Base-by-base conservation (phyloP, 2,329 filamentous ascomycete genomes). In the Colletotrichum gloeosporioides region DNA sequence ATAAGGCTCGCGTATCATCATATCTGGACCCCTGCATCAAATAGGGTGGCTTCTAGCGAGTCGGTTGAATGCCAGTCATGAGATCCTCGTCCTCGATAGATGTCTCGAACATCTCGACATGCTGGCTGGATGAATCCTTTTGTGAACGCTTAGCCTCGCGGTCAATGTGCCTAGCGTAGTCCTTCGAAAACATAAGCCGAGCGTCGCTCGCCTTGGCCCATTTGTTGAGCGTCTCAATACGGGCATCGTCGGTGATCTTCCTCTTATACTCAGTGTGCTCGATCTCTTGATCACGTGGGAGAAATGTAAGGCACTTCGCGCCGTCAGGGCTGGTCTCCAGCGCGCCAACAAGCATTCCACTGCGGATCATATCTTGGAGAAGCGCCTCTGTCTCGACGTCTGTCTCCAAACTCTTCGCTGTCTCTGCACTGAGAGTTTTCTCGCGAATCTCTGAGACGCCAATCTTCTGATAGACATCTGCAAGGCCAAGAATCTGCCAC, bases 401-500 rank as follows among this genome's bases (percentile, higher is more conserved):
- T 16, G 81, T 85, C 16, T 80, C 80, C 15, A 92, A 82, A 10
- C 80, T 78, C 36, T 81, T 80, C 18, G 88, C 90, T 2, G 90
- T 92, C 80, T 89, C 87, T 44, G 89, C 91, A 78, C 88, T 91
- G 67, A 87, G 85, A 0, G 92, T 93, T 57, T 84, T 83, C 29
- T 83, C 79, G 57, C 88, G 87, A 25, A 93, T 83, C 79, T 92
- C 88, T 22, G 87, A 79, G 36, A 93, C 86, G 18, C 90, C 89
- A 39, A 93, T 86, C 77, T 90, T 90, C 69, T 86, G 87, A 82
- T 96, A 98, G 5, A 95, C 92, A 69, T 91, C 90, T 61, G 93
- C 92, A 31, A 99, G 88, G 75, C 92, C 92, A 39, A 93, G 88
- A 73, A 99, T 91, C 76, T 94, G 93, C 87, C 94, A 95, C 80